These are phyloP conservation scores for Panus rudis DNA, from an alignment of 768 basidiomycete species.

Conservation along the genomic window DNA sequence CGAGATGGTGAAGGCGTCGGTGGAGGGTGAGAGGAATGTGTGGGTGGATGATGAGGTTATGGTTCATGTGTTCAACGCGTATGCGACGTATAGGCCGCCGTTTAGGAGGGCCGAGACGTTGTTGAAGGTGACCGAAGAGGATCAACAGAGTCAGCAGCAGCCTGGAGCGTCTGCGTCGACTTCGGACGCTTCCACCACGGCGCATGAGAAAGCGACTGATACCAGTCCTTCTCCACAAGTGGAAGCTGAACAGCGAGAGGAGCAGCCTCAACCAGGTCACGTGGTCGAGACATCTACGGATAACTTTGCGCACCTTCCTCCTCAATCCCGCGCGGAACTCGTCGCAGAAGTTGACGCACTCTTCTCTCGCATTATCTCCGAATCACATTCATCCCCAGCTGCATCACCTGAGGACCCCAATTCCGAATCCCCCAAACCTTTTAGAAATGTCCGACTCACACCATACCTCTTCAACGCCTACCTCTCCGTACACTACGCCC, in stretches of 20 bases:
- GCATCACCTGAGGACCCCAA: neutral
- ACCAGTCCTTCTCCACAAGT: neutral
- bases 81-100: slow-evolving; percentile 72
- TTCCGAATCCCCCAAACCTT: slow-evolving; percentile 20
- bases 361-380: slow-evolving; percentile 52
- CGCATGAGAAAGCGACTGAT: neutral
- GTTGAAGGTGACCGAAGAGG: slow-evolving; percentile 21
- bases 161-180: too few species aligned
- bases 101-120: slow-evolving; percentile 48
- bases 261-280: neutral
- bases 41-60: slow-evolving; percentile 60
- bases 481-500: slow-evolving; percentile 65
- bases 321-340: slow-evolving; percentile 68
- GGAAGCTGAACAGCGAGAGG: neutral
- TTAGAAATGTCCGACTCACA: slow-evolving; percentile 50
- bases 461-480: slow-evolving; percentile 73
- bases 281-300: neutral
- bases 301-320: slow-evolving; percentile 47
- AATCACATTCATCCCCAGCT: slow-evolving; percentile 22
- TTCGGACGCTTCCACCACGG: neutral
- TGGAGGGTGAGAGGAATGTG: slow-evolving; percentile 23
- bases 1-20: slow-evolving; percentile 55
- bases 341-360: slow-evolving; percentile 61
- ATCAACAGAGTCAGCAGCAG: slow-evolving; percentile 2
- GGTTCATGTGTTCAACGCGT: slow-evolving; percentile 82